phyloP scores from a whole-genome alignment of 306 rosid species.

The Argentina anserina region DNA sequence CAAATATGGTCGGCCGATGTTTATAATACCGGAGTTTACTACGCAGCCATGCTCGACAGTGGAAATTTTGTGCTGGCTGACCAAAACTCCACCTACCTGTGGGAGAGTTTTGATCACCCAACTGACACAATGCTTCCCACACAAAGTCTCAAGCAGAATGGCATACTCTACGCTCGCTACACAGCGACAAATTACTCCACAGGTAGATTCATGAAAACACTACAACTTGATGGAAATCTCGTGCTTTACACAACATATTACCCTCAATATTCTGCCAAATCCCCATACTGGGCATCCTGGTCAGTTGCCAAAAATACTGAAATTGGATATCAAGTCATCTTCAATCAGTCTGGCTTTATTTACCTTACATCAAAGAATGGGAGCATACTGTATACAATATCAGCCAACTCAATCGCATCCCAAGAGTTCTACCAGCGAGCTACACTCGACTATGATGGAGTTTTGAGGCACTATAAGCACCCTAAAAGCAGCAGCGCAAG shows the following conservation, averaged over 20 bases:
- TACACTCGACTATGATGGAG: slow-evolving; percentile 42
- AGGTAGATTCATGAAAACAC: slow-evolving; percentile 42
- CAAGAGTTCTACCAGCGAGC: slow-evolving; percentile 41
- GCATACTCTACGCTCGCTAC: slow-evolving; percentile 21
- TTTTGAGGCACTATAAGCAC: slow-evolving; percentile 15
- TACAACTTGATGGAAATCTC: slow-evolving; percentile 3
- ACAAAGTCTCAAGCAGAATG: slow-evolving; percentile 12
- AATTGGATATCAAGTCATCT: slow-evolving; percentile 27
- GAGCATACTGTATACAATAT: neutral
- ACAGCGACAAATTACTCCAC: slow-evolving; percentile 28
- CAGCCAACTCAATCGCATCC: neutral
- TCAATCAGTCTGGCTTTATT: slow-evolving; percentile 38
- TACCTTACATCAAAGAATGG: slow-evolving; percentile 11
- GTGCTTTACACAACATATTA: slow-evolving; percentile 29
- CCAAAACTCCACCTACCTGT: neutral
- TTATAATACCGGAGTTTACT: slow-evolving; percentile 4
- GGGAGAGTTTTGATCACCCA: slow-evolving; percentile 49
- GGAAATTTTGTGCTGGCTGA: slow-evolving; percentile 48
- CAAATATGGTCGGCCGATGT: neutral
- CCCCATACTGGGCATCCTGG: neutral
- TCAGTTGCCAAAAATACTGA: neutral
- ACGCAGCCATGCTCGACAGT: slow-evolving; percentile 45
- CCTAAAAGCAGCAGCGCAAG: neutral
- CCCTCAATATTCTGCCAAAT: slow-evolving; percentile 39
- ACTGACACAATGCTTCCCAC: slow-evolving; percentile 57